Evolutionary conservation across 768 basidiomycete species (phyloP).

Genomic region (Strobilomyces dryophilus): DNA sequence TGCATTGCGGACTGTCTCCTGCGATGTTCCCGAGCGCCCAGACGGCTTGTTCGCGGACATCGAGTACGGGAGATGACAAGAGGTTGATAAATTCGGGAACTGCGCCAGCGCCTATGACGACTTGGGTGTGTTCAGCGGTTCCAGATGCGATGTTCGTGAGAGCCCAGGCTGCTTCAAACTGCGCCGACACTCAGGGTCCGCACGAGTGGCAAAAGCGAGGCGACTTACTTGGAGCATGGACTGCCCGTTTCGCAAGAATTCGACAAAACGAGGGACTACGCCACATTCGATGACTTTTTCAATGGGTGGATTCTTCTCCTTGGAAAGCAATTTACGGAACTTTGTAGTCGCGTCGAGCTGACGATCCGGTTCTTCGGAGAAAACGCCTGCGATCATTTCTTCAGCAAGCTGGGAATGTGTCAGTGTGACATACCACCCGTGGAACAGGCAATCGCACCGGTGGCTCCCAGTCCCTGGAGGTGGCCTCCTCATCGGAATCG

Average conservation of each 20-base stretch:
- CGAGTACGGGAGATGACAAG: constrained; percentile 87
- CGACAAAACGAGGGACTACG: constrained; percentile 95
- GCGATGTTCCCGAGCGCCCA: constrained; percentile 99
- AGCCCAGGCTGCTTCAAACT: constrained; percentile 99
- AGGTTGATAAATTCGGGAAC: constrained; percentile 98
- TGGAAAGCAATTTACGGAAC: constrained; percentile 97
- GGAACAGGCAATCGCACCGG: constrained; percentile 45
- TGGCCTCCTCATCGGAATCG: constrained; percentile 92
- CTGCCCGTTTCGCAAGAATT: constrained; percentile 79
- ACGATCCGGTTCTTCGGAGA: constrained; percentile 85
- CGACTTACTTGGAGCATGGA: constrained; percentile 76
- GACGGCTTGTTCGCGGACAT: constrained; percentile 98
- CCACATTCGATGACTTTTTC: constrained; percentile 97
- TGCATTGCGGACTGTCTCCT: constrained; percentile 95
- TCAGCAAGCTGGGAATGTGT: constrained; percentile 59
- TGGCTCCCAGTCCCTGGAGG: constrained; percentile 67
- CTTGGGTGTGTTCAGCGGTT: constrained; percentile 97
- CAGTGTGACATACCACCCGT: constrained; percentile 1
- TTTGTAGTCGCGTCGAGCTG: constrained; percentile 97
- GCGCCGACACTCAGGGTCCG: constrained; percentile 4
- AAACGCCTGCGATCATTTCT: constrained; percentile 92
- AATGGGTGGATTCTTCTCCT: constrained; percentile 99
- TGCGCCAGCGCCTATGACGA: constrained; percentile 91
- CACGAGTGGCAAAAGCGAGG: constrained; percentile 5
- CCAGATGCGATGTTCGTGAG: constrained; percentile 98